These are phyloP conservation scores for Phytomonas sp. DNA, from an alignment of 208 protist genomes.

Conservation along the genomic window DNA sequence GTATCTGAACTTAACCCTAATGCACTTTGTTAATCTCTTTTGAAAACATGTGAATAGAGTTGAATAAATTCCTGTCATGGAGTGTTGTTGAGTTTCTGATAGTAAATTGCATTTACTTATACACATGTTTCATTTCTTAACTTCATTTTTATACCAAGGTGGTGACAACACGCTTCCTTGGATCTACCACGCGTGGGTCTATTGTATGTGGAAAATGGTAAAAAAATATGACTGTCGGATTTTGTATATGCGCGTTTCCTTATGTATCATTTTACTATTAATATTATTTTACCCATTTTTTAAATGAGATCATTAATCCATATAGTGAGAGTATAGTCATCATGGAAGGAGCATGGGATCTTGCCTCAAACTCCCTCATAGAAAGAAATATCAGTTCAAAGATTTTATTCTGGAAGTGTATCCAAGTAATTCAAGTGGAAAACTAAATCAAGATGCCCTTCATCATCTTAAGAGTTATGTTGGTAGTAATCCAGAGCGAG, in stretches of 20 bases:
- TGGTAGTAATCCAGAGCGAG: slow-evolving; percentile 70
- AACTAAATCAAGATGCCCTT: slow-evolving; percentile 50
- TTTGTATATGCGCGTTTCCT: background rate
- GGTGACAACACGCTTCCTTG: background rate
- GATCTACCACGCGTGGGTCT: background rate
- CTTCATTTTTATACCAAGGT: background rate
- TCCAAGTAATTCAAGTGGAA: slow-evolving; percentile 26
- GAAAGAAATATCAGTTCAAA: slow-evolving; percentile 71
- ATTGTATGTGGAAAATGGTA: background rate
- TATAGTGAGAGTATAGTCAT: background rate
- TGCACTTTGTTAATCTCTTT: background rate
- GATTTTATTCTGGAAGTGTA: slow-evolving; percentile 74
- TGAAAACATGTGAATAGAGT: background rate
- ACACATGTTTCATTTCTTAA: background rate
- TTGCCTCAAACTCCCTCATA: slow-evolving; percentile 30
- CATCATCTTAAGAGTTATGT: slow-evolving; percentile 65
- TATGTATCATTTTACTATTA: slow-evolving; percentile 3
- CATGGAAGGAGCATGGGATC: background rate
- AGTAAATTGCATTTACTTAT: background rate
- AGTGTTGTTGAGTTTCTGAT: background rate
- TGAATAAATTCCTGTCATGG: background rate
- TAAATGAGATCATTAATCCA: background rate
- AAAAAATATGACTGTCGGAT: background rate
- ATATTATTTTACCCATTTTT: background rate
- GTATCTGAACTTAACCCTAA: background rate